Evolutionary conservation across 1,284 basidiomycete genomes (phyloP), one percentile per base, ranked within the genome.

Genomic region (Pseudozyma thailandica): DNA sequence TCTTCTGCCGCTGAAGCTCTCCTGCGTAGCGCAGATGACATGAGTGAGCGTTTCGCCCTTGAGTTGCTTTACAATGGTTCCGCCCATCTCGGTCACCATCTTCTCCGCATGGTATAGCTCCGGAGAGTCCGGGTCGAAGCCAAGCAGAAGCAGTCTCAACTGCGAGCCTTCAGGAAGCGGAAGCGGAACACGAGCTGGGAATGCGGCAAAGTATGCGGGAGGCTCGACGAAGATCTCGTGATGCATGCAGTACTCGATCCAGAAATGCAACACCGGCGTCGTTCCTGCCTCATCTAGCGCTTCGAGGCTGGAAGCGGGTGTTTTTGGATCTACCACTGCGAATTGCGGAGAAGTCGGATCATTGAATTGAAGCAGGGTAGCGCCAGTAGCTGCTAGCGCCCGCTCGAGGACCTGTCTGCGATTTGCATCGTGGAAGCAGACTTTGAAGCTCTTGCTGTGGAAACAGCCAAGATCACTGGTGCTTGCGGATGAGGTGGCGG

Each of bases 161-260:
- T 48, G 21, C 8, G 25, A 23, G 6, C 49, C 73, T 1, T 63
- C 57, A 0, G 59, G 51, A 10, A 74, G n/a, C 8, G 76, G 76
- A 30, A 71, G 49, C 16, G 50, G 37, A 5, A 62, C 58, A 12
- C 25, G 42, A n/a, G 65, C 54, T 2, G 76, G 76, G 4, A 46
- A 41, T 21, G 61, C 59, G 42, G 76, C 76, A 50, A 72, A 56
- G 56, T 74, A 70, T 3, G 38, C 41, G 13, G 21, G 16, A 0
- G 72, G 72, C 35, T 76, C 74, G 27, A 72, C 44, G n/a, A 72
- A 54, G 21, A 23, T 4, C 30, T 75, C 71, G 54, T 73, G 50
- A 48, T 76, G 58, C n/a, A 76, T 58, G 48, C 74, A 76, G 49
- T 60, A 70, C 44, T 76, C 76, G 63, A 78, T 52, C 74, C 76